Base-by-base conservation (phyloP, 78 protist genomes). In the Dictyostelium brefeldianum region DNA sequence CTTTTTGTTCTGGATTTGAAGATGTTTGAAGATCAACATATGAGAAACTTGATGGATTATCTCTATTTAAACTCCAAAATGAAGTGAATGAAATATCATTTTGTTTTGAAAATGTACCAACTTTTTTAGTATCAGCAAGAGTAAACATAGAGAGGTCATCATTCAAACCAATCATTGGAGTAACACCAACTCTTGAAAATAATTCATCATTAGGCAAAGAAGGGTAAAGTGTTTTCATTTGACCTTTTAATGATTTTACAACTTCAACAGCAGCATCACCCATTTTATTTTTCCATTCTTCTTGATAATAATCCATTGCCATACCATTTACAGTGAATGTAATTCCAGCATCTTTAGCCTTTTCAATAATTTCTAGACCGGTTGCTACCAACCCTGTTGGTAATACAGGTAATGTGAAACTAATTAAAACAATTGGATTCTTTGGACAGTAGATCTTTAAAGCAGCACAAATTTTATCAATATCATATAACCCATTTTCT, bases 81-180 rank as follows among this genome's bases (percentile, higher is more conserved):
- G 48, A 46, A 9, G 25, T 11, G 8, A 46, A 73, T 3, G 20
- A 51, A 5, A 47, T 12, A 4, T n/a, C 46, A 11, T 46, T 36
- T 25, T 36, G 25, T 10, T 46, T 29, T 29, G 59, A 1, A 15
- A 46, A 73, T 18, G 5, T 17, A 12, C 36, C 8, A 2, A 73
- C 22, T 4, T 1, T 46, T 73, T 17, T 20, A 29, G 59, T 25
- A 47, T 73, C 25, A n/a, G 17, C 59, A n/a, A 73, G 3, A 4
- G 56, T 18, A 8, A 46, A 46, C 25, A 73, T 46, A 9, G 79
- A 46, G 4, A 56, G 17, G 14, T 73, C 56, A 9, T 20, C 27
- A 46, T 73, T 73, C 15, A 43, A 15, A 18, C 79, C 79, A n/a
- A 73, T 73, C 79, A 73, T 73, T 73, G 79, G 79, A 46, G 79